A percentile compares a stretch with the other conserved stretches of the same genome.
Conservation (phyloP, 2,329 filamentous ascomycete genomes). For the Monosporascus sp. region DNA sequence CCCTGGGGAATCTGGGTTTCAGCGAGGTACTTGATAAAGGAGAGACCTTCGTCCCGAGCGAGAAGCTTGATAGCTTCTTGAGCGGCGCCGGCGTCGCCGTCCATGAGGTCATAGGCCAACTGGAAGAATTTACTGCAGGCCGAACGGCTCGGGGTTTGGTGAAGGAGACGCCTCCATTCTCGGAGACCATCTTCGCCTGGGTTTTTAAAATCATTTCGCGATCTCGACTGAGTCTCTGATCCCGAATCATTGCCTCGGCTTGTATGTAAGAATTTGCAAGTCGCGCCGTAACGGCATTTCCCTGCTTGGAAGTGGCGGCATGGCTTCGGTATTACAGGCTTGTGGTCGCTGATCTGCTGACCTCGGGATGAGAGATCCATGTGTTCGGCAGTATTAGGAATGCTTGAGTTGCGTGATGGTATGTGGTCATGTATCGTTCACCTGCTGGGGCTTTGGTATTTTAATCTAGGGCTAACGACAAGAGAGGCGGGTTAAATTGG, state of each 20-base stretch:
- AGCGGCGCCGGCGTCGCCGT: conserved; percentile 23
- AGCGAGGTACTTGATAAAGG: conserved; percentile 18
- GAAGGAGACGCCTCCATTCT: conserved; percentile 30
- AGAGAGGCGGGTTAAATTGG: too few species aligned
- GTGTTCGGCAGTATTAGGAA: too few species aligned
- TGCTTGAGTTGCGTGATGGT: too few species aligned
- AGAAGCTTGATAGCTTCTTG: conserved; percentile 25
- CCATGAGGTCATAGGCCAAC: conserved; percentile 23
- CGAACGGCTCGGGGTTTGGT: conserved; percentile 2
- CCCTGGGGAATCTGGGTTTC: conserved; percentile 16
- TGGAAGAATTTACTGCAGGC: conserved; percentile 21
- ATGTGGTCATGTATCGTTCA: too few species aligned
- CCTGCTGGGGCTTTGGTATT: too few species aligned
- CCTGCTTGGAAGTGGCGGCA: conserved; percentile 31
- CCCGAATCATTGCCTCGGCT: background rate
- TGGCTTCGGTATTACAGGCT: too few species aligned
- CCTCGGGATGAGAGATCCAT: too few species aligned
- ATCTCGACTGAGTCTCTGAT: background rate
- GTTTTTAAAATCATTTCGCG: conserved; percentile 7
- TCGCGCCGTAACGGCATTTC: background rate
- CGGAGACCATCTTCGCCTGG: conserved; percentile 41
- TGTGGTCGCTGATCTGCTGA: too few species aligned
- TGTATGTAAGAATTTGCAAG: background rate
- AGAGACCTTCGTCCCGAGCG: conserved; percentile 23
- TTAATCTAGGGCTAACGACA: too few species aligned